Evolutionary conservation across 2,329 filamentous ascomycete species (phyloP).

Genomic region (Zasmidium angulare): DNA sequence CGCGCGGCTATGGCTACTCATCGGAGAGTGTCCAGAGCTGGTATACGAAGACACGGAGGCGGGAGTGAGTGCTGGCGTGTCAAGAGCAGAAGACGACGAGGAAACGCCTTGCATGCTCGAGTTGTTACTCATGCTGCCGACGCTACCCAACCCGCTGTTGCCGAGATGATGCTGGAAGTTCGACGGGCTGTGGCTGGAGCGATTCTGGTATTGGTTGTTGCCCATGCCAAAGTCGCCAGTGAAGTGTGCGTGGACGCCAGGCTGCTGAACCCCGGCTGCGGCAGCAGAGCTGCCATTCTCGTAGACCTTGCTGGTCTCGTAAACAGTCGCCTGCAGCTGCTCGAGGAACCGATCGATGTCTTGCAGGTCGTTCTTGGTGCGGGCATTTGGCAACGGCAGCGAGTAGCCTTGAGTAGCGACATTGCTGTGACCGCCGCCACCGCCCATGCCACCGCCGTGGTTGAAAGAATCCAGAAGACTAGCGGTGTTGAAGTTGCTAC

Average conservation of each 20-base stretch:
- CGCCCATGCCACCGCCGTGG: constrained; percentile 35
- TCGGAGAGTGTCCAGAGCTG: constrained; percentile 70
- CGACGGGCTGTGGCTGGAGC: constrained; percentile 59
- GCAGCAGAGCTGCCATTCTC: constrained; percentile 79
- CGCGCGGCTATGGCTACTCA: constrained; percentile 61
- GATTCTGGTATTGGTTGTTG: constrained; percentile 49
- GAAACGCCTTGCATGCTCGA: constrained; percentile 36
- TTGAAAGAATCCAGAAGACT: constrained; percentile 38
- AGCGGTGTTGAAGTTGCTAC: constrained; percentile 32
- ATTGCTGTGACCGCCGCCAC: constrained; percentile 50
- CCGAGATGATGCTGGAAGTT: constrained; percentile 30
- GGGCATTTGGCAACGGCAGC: constrained; percentile 81
- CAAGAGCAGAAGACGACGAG: constrained; percentile 49
- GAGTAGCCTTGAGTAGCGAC: constrained; percentile 78
- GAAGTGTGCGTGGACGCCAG: constrained; percentile 63
- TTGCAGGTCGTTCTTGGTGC: constrained; percentile 89
- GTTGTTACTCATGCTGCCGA: constrained; percentile 40
- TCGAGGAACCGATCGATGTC: constrained; percentile 94
- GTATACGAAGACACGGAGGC: constrained; percentile 74
- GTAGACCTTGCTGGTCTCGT: constrained; percentile 77
- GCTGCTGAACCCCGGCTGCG: constrained; percentile 72
- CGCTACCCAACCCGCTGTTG: constrained; percentile 34
- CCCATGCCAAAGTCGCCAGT: constrained; percentile 45
- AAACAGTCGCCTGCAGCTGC: constrained; percentile 93
- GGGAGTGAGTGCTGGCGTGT: constrained; percentile 75